Evolutionary conservation across 345 rosid genomes (phyloP), one percentile per base, ranked within the genome.

Genomic region (Rhizophora apiculata): DNA sequence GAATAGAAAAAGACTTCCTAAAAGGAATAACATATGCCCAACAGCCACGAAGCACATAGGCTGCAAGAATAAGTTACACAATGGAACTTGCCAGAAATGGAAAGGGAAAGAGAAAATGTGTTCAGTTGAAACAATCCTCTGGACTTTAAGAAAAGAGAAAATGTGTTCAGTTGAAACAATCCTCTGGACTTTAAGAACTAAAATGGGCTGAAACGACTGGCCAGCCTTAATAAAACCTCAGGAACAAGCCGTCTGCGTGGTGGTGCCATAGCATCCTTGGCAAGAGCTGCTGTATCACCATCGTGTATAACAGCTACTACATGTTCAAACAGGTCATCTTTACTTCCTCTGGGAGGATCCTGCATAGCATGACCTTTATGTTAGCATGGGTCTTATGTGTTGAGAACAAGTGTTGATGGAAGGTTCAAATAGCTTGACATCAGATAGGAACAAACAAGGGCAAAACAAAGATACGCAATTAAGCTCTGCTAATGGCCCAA

Each of bases 261-360:
- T 55, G 73, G 80, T 37, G 73, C 70, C 26, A 5, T 51, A 8
- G 76, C 76, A 72, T 77, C 80, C 61, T 68, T 64, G 30, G 76
- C 73, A 26, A 77, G 73, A 16, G 80, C 80, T 56, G 64, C 76
- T 27, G 27, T 26, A 24, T 72, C 80, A 36, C 69, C 73, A 10
- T 73, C 73, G 36, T 77, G 80, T 68, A 72, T 72, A 24, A 18
- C 55, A 29, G 76, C 76, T 18, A 77, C 73, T 46, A 77, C 5
- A 37, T 68, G 73, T 13, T 72, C 76, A 8, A 72, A 64, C 51
- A 77, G 32, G 26, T 63, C 80, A 30, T 77, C 80, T 64, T 63
- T 60, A 31, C 80, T 76, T 6, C 80, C 80, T 68, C 80, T 77
- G 9, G 72, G 52, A 34, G 80, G 80, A 72, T 77, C 80, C 80